Evolutionary conservation across 805 yeast species (phyloP).

Genomic region (Middelhovenomyces tepae): DNA sequence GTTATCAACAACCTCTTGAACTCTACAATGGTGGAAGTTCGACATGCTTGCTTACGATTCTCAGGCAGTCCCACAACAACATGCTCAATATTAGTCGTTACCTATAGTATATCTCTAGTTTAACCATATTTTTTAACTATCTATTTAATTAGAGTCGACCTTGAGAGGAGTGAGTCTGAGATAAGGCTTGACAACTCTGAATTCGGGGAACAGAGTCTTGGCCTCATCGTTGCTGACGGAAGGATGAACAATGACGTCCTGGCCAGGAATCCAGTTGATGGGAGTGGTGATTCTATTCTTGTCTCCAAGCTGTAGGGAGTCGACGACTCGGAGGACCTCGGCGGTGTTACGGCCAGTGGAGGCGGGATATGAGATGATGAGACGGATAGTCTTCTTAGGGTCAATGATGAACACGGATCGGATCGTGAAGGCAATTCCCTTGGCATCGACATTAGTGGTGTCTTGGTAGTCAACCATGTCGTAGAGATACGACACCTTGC

Average conservation of each 20-base stretch:
- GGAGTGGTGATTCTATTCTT: slow-evolving; percentile 86
- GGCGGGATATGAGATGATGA: slow-evolving; percentile 85
- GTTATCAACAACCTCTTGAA: no score
- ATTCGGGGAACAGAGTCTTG: slow-evolving; percentile 78
- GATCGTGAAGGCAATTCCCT: slow-evolving; percentile 79
- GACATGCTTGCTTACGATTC: no score
- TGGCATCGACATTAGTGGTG: slow-evolving; percentile 59
- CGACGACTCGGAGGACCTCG: slow-evolving; percentile 86
- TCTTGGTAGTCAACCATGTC: slow-evolving; percentile 89
- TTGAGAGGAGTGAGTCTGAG: slow-evolving; percentile 55
- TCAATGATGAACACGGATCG: slow-evolving; percentile 92
- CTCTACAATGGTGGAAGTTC: no score
- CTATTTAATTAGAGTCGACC: no score
- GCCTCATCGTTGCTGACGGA: slow-evolving; percentile 76
- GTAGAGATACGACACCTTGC: slow-evolving; percentile 73
- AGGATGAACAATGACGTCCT: slow-evolving; percentile 92
- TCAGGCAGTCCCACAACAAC: no score
- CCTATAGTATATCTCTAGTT: no score
- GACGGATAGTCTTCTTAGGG: slow-evolving; percentile 83
- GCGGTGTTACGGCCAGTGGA: slow-evolving; percentile 92
- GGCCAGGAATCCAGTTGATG: slow-evolving; percentile 85
- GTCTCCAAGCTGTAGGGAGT: slow-evolving; percentile 83
- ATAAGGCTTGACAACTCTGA: slow-evolving; percentile 87
- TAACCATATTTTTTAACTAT: no score
- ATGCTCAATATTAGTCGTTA: no score